Evolutionary conservation across 2,329 filamentous ascomycete species (phyloP).

Genomic region (Didymella sp.): DNA sequence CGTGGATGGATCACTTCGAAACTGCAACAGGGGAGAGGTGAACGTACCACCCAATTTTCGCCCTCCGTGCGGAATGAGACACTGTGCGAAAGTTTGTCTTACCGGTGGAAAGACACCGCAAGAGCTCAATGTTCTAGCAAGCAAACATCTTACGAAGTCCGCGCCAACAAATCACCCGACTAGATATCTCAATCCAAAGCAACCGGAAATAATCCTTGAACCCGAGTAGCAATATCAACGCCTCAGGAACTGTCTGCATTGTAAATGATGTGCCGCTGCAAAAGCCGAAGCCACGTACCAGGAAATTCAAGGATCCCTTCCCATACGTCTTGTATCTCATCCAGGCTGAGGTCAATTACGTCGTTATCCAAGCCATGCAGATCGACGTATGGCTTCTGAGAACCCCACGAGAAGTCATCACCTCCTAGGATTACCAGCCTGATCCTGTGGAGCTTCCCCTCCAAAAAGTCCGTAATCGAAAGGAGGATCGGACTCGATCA

Average conservation of each 20-base stretch:
- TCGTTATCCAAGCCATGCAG: background rate
- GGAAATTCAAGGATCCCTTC: background rate
- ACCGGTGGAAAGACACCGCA: background rate
- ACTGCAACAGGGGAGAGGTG: background rate
- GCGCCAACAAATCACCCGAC: background rate
- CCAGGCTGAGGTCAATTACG: background rate
- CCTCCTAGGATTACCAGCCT: too few relatives aligned
- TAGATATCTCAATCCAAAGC: too few relatives aligned
- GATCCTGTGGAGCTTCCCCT: too few relatives aligned
- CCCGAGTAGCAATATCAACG: too few relatives aligned
- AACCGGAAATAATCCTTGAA: too few relatives aligned
- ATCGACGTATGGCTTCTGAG: too few relatives aligned
- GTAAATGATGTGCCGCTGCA: background rate
- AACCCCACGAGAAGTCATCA: too few relatives aligned
- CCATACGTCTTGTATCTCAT: background rate
- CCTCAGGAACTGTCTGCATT: background rate
- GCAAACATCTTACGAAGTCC: background rate
- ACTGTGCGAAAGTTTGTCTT: background rate
- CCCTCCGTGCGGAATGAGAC: background rate
- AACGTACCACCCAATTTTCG: background rate
- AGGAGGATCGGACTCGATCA: too few relatives aligned
- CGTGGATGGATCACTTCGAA: constrained; percentile 29
- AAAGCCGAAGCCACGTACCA: background rate
- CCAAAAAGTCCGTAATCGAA: too few relatives aligned
- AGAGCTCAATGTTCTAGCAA: background rate